Base-by-base conservation (phyloP, 768 basidiomycete species). In the Strobilomyces dryophilus region DNA sequence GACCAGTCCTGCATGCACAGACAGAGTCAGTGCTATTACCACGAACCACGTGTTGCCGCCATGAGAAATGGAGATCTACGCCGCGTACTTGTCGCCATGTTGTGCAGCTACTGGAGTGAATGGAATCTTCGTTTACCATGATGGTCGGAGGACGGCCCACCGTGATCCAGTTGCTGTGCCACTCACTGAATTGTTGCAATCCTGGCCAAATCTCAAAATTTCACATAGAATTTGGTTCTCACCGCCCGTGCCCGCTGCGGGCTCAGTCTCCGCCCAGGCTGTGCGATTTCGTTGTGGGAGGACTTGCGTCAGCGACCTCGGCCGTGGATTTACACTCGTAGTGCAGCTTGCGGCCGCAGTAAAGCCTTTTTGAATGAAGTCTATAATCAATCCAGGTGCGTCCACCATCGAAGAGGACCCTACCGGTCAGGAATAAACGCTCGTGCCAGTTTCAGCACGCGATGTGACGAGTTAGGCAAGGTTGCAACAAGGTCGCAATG, bases 401-500 rank as follows among this genome's bases (percentile, higher is more conserved):
- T 17, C 21, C 15, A 17, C 44, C 44, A 34, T 27, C 9, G n/a
- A 18, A n/a, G 11, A 21, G n/a, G 26, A 44, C 35, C 36, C 29
- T n/a, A 40, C 55, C 29, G 36, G 43, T 24, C 43, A 21, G 17
- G 44, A 26, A 20, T 34, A 50, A 31, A 47, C 40, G 36, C 37
- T 21, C 47, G 26, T 46, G 39, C 54, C 39, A 8, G 51, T 37
- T 40, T 54, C 62, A 54, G 34, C 32, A 35, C 45, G 51, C 63
- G 56, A 1, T 12, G 34, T 34, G 32, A 63, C 52, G 40, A 45
- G 26, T 51, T 35, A 8, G 21, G 29, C 55, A 24, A 45, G 40
- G 54, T 39, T 49, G 29, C 55, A 54, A 67, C 61, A 67, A 65
- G 65, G 66, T 67, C 49, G 63, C 48, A 60, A 58, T 21, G 59